A percentile compares a stretch with the other conserved stretches of the same genome.
These are phyloP conservation scores for Plasmodium vinckei DNA, from an alignment of 169 alveolate genomes.

Conservation along the genomic window DNA sequence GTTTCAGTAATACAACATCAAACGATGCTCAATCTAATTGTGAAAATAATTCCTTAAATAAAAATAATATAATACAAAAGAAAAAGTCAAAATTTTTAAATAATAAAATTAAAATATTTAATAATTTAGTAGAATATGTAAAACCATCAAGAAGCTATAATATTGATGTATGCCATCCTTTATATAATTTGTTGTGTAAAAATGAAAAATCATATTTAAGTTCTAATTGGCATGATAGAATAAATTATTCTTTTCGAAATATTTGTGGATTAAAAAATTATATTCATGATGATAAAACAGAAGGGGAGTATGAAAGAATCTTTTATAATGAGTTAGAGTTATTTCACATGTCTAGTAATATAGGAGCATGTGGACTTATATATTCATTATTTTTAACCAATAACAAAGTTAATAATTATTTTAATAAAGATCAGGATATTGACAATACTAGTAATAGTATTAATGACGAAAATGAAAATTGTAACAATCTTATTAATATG, in stretches of 20 bases:
- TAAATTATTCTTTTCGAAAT: conserved; percentile 73
- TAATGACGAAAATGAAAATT: neutral
- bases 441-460: neutral
- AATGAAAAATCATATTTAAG: conserved; percentile 65
- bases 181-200: conserved; percentile 57
- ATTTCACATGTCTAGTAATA: conserved; percentile 64
- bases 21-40: neutral
- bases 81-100: neutral
- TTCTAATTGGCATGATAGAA: conserved; percentile 76
- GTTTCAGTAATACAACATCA: neutral
- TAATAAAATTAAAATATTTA: conserved; percentile 24
- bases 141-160: conserved; percentile 58
- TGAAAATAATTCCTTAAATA: neutral
- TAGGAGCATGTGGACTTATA: conserved; percentile 74
- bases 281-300: conserved; percentile 62
- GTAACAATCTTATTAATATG: neutral
- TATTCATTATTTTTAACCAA: conserved; percentile 51
- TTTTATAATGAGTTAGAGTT: conserved; percentile 58
- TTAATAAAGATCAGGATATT: neutral
- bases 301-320: conserved; percentile 65
- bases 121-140: conserved; percentile 22
- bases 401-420: conserved; percentile 10
- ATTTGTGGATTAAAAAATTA: conserved; percentile 53
- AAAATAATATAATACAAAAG: neutral
- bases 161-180: conserved; percentile 52